Base-by-base conservation (phyloP, 208 protist species). In the Crithidia acanthocephali region DNA sequence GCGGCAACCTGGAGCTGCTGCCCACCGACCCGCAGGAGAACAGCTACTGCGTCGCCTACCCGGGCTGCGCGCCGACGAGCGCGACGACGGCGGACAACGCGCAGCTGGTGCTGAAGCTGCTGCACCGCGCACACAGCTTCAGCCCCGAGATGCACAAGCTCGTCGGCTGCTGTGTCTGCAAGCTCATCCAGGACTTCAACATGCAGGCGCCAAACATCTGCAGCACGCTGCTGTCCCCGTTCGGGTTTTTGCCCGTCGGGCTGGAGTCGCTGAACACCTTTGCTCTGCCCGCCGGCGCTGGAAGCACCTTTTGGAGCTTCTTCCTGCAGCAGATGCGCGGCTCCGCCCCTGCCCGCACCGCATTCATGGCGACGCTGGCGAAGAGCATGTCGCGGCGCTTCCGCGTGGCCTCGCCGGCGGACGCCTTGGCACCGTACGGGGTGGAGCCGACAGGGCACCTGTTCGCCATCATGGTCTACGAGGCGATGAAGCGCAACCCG, bases 161-260 rank as follows among this genome's bases (percentile, higher is more conserved):
- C 3, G 90, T 95, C 2, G 92, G 92, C 30, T 94, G 88, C 69
- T 95, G 90, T 61, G 90, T 94, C 37, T 97, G 92, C 68, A 90
- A 87, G 68, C 82, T 97, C 23, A 93, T 97, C 48, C 92, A 97
- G 67, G 92, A 97, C 72, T 97, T 93, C 69, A 95, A 95, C 76
- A 78, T 95, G 79, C 92, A 97, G 73, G 70, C 88, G 9, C 88
- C 89, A 13, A 97, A 97, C 67, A 93, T 97, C 61, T 78, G 90
- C 61, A 81, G 60, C 67, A 60, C 81, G 53, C 65, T 97, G 35
- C 81, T 97, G 8, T 88, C 88, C 8, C 76, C 87, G 1, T 92
- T 88, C 68, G 92, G 92, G 25, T 93, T 94, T 63, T 76, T 94
- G 16, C 84, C 90, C 27, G 80, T 89, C 1, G 80, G 81, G 22